Evolutionary conservation across 768 basidiomycete genomes (phyloP).

Genomic region (Mycena albidolilacea): DNA sequence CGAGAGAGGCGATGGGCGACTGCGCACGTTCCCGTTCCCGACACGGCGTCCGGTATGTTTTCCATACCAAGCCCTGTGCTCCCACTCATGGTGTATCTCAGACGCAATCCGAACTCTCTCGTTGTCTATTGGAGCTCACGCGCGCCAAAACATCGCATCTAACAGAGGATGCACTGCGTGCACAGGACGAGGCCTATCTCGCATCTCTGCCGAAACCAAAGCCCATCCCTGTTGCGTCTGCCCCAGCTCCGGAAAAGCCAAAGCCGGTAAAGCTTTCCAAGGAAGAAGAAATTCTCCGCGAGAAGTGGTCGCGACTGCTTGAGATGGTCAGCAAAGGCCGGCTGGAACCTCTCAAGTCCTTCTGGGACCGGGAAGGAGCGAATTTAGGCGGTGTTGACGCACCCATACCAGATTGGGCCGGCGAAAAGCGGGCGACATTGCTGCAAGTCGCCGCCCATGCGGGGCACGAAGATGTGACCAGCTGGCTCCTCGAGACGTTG

Average conservation of each 20-base stretch:
- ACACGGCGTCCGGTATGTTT: slow-evolving; percentile 90
- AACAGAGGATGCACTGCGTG: slow-evolving; percentile 86
- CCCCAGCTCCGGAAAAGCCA: slow-evolving; percentile 59
- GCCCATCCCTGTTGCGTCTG: slow-evolving; percentile 57
- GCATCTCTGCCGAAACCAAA: slow-evolving; percentile 91
- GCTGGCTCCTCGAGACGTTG: slow-evolving; percentile 84
- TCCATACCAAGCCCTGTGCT: background rate
- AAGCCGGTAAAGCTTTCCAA: slow-evolving; percentile 76
- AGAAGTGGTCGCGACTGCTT: slow-evolving; percentile 87
- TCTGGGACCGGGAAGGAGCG: slow-evolving; percentile 83
- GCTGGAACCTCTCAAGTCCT: slow-evolving; percentile 82
- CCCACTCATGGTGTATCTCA: slow-evolving; percentile 46
- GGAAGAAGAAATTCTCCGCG: slow-evolving; percentile 84
- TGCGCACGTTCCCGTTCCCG: slow-evolving; percentile 95
- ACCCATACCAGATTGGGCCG: slow-evolving; percentile 79
- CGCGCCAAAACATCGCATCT: slow-evolving; percentile 89
- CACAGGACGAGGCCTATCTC: slow-evolving; percentile 91
- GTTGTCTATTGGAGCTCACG: slow-evolving; percentile 90
- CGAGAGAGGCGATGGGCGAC: slow-evolving; percentile 82
- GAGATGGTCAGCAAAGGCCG: slow-evolving; percentile 94
- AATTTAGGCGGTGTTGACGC: slow-evolving; percentile 73
- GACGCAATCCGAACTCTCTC: slow-evolving; percentile 92
- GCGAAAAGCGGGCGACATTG: slow-evolving; percentile 72
- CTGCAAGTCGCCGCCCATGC: slow-evolving; percentile 82
- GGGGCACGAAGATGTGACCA: slow-evolving; percentile 82